Percentiles rank a stretch among this genome's conserved stretches.
These are phyloP conservation scores for Sonneratia alba DNA, from an alignment of 345 rosid species.

Conservation along the genomic window DNA sequence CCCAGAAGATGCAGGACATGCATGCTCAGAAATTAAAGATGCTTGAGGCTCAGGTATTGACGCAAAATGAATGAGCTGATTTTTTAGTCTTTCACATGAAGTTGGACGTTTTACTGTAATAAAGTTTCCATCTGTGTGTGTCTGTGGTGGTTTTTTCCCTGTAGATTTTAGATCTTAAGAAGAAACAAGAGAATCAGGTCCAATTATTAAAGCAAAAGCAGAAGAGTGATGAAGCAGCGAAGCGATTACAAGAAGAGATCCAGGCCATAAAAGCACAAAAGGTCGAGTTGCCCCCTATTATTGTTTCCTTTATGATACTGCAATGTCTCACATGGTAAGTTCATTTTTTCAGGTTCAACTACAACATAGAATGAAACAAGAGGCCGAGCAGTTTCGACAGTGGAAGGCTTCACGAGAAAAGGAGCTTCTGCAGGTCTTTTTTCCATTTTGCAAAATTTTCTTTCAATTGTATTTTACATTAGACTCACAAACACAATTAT, in stretches of 20 bases:
- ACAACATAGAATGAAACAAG: conserved; percentile 95
- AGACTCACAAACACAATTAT: neutral
- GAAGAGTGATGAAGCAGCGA: conserved; percentile 91
- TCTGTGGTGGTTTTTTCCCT: neutral
- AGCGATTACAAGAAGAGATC: conserved; percentile 88
- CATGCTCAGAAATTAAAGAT: conserved; percentile 77
- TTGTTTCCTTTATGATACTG: conserved; percentile 2
- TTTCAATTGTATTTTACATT: neutral
- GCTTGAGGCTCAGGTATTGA: conserved; percentile 72
- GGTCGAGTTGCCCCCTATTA: conserved; percentile 24
- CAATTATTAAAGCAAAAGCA: conserved; percentile 93
- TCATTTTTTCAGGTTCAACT: conserved; percentile 64
- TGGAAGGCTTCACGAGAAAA: conserved; percentile 95
- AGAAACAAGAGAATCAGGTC: conserved; percentile 94
- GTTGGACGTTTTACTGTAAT: neutral
- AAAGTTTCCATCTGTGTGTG: neutral
- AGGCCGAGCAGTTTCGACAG: conserved; percentile 94
- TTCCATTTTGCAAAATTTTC: neutral
- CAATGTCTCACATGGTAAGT: conserved; percentile 1
- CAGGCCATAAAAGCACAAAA: conserved; percentile 92
- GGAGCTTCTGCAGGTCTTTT: conserved; percentile 5
- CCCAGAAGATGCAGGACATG: conserved; percentile 68
- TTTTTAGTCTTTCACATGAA: neutral
- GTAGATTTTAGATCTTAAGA: conserved; percentile 87
- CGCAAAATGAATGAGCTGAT: conserved; percentile 4